Percentiles rank a stretch among this genome's conserved stretches.
Conservation (phyloP, 495 filamentous ascomycete species). For the Penicillium taxi region DNA sequence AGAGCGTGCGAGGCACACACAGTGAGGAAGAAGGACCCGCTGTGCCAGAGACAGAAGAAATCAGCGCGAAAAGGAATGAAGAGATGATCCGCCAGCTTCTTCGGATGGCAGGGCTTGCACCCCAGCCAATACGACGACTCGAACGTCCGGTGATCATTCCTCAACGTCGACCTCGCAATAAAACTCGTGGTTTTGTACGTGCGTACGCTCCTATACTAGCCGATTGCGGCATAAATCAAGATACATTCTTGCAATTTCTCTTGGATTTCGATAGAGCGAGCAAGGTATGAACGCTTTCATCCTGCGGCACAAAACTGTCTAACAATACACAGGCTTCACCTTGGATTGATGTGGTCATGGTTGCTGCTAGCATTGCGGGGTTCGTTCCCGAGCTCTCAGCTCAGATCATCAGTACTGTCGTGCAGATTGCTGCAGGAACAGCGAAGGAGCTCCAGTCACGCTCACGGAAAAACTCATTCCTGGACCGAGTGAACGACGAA, state of each 20-base stretch:
- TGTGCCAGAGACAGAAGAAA: conserved; percentile 1
- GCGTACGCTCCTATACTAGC: conserved; percentile 45
- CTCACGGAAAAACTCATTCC: conserved; percentile 31
- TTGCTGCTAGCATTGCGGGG: neutral
- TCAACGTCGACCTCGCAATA: conserved; percentile 38
- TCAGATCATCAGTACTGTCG: too few species aligned
- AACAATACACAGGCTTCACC: neutral
- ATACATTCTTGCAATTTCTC: conserved; percentile 41
- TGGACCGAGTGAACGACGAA: conserved; percentile 45
- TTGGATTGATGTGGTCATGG: neutral
- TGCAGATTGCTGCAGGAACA: neutral
- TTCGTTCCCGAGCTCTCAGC: neutral
- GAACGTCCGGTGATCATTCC: conserved; percentile 41
- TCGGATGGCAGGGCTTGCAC: conserved; percentile 7
- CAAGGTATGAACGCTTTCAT: conserved; percentile 27
- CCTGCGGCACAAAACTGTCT: conserved; percentile 7
- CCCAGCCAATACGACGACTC: conserved; percentile 4
- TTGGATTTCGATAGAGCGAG: conserved; percentile 35
- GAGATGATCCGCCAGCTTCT: conserved; percentile 10
- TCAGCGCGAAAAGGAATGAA: conserved; percentile 5
- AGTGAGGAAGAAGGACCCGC: conserved; percentile 1
- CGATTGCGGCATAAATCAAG: conserved; percentile 37
- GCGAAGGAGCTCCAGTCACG: conserved; percentile 22
- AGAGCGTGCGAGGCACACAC: neutral
- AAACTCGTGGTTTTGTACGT: conserved; percentile 39